A percentile compares a stretch with the other conserved stretches of the same genome.
Conservation (phyloP, 2,329 filamentous ascomycete genomes). For the Hypoxylon sp. region DNA sequence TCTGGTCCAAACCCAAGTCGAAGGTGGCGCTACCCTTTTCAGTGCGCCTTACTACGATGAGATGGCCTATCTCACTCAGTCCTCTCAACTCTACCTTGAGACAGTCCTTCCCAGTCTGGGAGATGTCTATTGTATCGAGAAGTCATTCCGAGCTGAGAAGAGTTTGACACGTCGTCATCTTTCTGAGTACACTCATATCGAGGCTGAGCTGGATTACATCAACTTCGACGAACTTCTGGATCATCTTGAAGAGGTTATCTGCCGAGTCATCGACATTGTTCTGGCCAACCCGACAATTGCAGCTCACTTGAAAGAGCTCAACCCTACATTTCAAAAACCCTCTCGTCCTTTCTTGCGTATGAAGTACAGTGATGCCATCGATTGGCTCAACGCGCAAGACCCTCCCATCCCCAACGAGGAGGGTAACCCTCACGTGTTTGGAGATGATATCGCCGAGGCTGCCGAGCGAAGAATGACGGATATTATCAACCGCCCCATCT, state of each 20-base stretch:
- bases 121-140: conserved; percentile 97
- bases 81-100: conserved; percentile 96
- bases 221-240: conserved; percentile 86
- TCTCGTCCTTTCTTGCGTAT: conserved; percentile 91
- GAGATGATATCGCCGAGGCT: conserved; percentile 97
- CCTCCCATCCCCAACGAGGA: conserved; percentile 88
- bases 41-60: conserved; percentile 89
- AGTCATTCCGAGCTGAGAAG: conserved; percentile 98
- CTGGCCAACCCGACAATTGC: conserved; percentile 78
- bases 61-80: conserved; percentile 93
- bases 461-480: conserved; percentile 98
- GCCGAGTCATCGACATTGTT: conserved; percentile 81
- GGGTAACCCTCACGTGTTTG: conserved; percentile 86
- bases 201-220: conserved; percentile 97
- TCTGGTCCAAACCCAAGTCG: conserved; percentile 93
- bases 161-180: conserved; percentile 92
- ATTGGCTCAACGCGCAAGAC: conserved; percentile 89
- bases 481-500: conserved; percentile 92
- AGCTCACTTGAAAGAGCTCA: conserved; percentile 81
- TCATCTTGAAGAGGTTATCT: conserved; percentile 88
- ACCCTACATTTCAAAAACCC: conserved; percentile 87
- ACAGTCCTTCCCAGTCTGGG: conserved; percentile 90
- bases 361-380: conserved; percentile 92
- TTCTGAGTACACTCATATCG: conserved; percentile 95
- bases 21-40: conserved; percentile 92